Evolutionary conservation across 495 filamentous ascomycete species (phyloP), one percentile per base, ranked within the genome.

Genomic region (Penicillium dipodomyicola): DNA sequence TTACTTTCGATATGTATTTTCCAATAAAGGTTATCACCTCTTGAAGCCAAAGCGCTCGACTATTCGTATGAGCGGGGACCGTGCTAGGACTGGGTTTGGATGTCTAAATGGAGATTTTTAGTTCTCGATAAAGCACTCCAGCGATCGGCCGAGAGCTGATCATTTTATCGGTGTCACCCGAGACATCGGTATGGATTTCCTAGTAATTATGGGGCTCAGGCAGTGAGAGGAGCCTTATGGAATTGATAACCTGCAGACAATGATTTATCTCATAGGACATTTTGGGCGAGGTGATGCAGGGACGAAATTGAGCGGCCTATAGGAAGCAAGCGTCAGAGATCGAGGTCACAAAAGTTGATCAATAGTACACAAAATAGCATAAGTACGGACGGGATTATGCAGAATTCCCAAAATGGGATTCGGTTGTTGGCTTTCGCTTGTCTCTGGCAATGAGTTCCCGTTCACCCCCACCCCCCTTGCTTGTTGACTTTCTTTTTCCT

Each of bases 391-490:
- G 35, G 7, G 15, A 39, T 23, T 8, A 52, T 52, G 52, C 43
- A 54, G 33, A 23, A 39, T 1, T 10, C 52, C 52, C 10, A 37
- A 54, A 54, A 37, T 27, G 32, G 52, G 15, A 37, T 32, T 4
- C 37, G 19, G 15, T 54, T 19, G 52, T 32, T 29, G 11, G 22
- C 22, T 33, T 17, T 40, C 23, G 23, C 35, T 17, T 30, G 23
- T 48, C 23, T 8, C 14, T 56, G 39, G 9, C 19, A 48, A 46
- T 41, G 37, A 40, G 15, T 23, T 39, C 9, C 37, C 14, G 20
- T n/a, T 51, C 49, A 52, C 43, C 59, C 54, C 44, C 10, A 8
- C 14, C 20, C 49, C 49, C 50, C 50, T 54, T 45, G n/a, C 52
- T 35, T 54, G 41, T 35, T 33, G 10, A 2, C 8, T 29, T 15